Conservation (phyloP, 768 basidiomycete species). For the Hygrocybe punicea region DNA sequence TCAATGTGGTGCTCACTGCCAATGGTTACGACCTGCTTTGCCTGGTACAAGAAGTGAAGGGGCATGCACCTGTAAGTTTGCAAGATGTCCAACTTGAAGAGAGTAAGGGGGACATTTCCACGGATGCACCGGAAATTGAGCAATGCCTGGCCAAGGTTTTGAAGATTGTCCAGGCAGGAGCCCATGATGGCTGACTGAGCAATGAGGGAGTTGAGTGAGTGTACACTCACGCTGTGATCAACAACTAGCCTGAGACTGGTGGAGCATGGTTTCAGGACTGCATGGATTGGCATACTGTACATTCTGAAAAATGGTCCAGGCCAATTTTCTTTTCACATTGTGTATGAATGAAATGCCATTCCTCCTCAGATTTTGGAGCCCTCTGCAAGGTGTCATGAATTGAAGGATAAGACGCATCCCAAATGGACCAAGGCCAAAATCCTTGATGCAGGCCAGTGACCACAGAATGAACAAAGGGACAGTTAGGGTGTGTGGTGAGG, state of each 20-base stretch:
- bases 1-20: conserved; percentile 9
- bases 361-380: conserved; percentile 13
- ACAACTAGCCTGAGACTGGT: conserved; percentile 38
- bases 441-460: no score
- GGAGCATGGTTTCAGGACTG: conserved; percentile 35
- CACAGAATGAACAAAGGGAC: no score
- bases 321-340: conserved; percentile 27
- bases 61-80: conserved; percentile 34
- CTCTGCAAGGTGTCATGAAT: conserved; percentile 15
- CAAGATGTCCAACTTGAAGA: conserved; percentile 41
- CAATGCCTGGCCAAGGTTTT: conserved; percentile 27
- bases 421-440: conserved; percentile 34
- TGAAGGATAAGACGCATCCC: conserved; percentile 42
- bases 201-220: conserved; percentile 39
- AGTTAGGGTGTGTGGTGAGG: no score
- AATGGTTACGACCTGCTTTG: conserved; percentile 25
- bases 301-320: conserved; percentile 36
- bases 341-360: conserved; percentile 23
- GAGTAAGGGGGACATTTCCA: conserved; percentile 6
- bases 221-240: conserved; percentile 36
- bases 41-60: conserved; percentile 30
- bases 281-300: conserved; percentile 38
- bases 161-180: conserved; percentile 34
- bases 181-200: conserved; percentile 15
- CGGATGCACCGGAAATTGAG: conserved; percentile 6